These are phyloP conservation scores for Moricandia arvensis DNA, from an alignment of 345 rosid genomes.

Conservation along the genomic window DNA sequence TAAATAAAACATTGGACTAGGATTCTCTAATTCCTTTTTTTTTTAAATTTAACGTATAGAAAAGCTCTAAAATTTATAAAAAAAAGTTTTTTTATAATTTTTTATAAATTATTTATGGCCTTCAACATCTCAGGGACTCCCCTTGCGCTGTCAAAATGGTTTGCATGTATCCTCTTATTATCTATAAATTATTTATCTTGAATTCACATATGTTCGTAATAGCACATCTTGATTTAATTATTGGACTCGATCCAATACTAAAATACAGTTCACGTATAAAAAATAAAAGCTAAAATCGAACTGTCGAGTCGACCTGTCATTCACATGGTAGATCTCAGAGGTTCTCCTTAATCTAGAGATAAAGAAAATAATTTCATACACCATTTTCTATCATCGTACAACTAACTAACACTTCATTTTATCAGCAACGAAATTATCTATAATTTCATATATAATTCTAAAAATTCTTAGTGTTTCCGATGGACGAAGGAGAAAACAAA, in stretches of 20 bases:
- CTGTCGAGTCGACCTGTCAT: slow-evolving; percentile 22
- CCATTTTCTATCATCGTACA: neutral
- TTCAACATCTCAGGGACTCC: too few species aligned
- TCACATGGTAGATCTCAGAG: slow-evolving; percentile 29
- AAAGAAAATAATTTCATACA: neutral
- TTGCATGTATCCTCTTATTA: slow-evolving; percentile 20
- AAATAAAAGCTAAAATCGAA: slow-evolving; percentile 3
- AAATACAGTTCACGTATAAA: neutral
- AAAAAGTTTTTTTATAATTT: too few species aligned
- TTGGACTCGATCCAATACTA: neutral
- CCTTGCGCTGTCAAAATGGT: slow-evolving; percentile 23
- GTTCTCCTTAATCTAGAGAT: slow-evolving; percentile 14
- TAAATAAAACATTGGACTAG: too few species aligned
- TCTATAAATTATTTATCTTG: slow-evolving; percentile 11
- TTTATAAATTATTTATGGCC: too few species aligned
- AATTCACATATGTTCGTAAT: neutral
- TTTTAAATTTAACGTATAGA: too few species aligned
- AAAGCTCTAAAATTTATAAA: too few species aligned
- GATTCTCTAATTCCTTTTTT: too few species aligned
- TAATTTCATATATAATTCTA: slow-evolving; percentile 4
- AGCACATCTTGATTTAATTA: neutral
- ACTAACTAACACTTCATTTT: neutral
- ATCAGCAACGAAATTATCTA: neutral
- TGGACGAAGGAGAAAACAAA: neutral
- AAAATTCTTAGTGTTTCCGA: slow-evolving; percentile 3